These are phyloP conservation scores for Aspergillus sergii DNA, from an alignment of 2,329 filamentous ascomycete genomes.

Conservation along the genomic window DNA sequence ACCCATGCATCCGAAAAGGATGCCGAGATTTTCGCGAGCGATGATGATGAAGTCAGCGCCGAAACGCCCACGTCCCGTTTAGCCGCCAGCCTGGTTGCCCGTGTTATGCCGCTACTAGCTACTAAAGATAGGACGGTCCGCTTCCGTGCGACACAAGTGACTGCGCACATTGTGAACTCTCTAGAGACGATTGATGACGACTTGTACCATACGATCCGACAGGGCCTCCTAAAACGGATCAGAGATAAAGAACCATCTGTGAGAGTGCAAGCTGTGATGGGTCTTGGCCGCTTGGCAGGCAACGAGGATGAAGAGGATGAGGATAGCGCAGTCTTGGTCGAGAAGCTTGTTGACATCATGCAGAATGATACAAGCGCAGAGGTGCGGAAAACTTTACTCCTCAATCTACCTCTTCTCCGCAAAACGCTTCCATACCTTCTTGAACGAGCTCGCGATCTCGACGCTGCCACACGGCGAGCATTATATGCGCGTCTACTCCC, in stretches of 20 bases:
- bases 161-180: constrained; percentile 89
- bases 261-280: constrained; percentile 86
- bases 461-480: constrained; percentile 78
- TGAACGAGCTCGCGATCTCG: constrained; percentile 86
- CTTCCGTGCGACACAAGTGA: constrained; percentile 85
- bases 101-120: constrained; percentile 73
- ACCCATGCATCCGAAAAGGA: constrained; percentile 69
- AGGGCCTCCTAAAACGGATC: constrained; percentile 79
- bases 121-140: constrained; percentile 92
- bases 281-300: constrained; percentile 80
- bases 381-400: constrained; percentile 81
- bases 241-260: constrained; percentile 94
- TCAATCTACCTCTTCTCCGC: constrained; percentile 86
- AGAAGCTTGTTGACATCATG: constrained; percentile 82
- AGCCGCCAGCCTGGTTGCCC: constrained; percentile 71
- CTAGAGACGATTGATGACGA: constrained; percentile 91
- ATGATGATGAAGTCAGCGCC: constrained; percentile 68
- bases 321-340: constrained; percentile 68
- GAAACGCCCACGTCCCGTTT: constrained; percentile 85
- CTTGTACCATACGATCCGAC: constrained; percentile 78
- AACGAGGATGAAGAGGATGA: constrained; percentile 70
- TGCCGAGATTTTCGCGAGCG: constrained; percentile 64
- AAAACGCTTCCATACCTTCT: constrained; percentile 83
- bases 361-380: constrained; percentile 95
- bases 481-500: constrained; percentile 87